Conservation (phyloP, 345 rosid genomes). For the Isatis tinctoria region DNA sequence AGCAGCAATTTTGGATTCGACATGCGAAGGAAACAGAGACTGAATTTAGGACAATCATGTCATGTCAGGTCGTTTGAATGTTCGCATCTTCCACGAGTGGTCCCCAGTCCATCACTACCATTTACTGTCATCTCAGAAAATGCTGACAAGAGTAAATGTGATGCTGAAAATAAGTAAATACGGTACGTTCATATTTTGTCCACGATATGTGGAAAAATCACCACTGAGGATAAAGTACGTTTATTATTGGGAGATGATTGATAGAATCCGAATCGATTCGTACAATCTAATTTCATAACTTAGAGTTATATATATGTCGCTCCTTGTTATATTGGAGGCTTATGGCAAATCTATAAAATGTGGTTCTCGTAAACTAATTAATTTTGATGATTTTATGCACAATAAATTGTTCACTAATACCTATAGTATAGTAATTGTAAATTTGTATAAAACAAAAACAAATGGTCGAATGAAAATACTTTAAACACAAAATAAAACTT, state of each 20-base stretch:
- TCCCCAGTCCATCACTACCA: not conserved
- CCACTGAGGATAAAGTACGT: not conserved
- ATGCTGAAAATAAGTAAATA: not conserved
- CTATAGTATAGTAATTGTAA: too few relatives aligned
- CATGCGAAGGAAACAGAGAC: not conserved
- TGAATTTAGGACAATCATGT: not conserved
- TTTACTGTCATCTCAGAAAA: not conserved
- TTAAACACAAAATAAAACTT: too few relatives aligned
- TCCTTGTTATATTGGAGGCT: not conserved
- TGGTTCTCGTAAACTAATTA: not conserved
- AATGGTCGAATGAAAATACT: too few relatives aligned
- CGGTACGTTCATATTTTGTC: not conserved
- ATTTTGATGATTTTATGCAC: too few relatives aligned
- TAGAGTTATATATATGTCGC: not conserved
- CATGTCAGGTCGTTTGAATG: not conserved
- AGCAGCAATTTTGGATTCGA: too few relatives aligned
- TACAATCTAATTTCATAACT: not conserved
- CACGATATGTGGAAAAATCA: not conserved
- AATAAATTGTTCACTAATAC: not conserved
- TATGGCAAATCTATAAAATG: not conserved
- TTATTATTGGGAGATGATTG: not conserved
- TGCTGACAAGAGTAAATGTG: not conserved
- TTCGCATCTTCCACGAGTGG: not conserved
- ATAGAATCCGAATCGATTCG: not conserved
- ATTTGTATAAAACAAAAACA: too few relatives aligned